These are phyloP conservation scores for Amesomyces nigricolor DNA, from an alignment of 2,329 filamentous ascomycete genomes.

Conservation along the genomic window DNA sequence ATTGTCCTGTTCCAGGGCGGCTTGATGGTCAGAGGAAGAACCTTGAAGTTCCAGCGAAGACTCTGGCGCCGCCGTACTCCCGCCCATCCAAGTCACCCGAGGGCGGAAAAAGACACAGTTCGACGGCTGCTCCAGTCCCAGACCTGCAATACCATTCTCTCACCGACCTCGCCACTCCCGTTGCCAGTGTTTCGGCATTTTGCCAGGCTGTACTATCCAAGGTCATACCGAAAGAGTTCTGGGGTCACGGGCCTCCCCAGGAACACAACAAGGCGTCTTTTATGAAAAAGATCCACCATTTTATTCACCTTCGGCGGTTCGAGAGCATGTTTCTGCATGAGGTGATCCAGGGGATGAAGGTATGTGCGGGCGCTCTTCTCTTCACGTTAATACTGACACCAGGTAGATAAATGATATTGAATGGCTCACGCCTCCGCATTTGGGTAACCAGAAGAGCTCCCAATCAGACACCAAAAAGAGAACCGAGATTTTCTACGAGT, in stretches of 20 bases:
- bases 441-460: slow-evolving; percentile 52
- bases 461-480: slow-evolving; percentile 70
- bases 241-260: slow-evolving; percentile 54
- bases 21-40: neutral
- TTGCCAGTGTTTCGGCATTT: slow-evolving; percentile 72
- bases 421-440: slow-evolving; percentile 63
- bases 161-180: slow-evolving; percentile 62
- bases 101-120: slow-evolving; percentile 21
- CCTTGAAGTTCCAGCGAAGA: neutral
- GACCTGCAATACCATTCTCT: slow-evolving; percentile 46
- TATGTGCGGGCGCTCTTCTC: slow-evolving; percentile 31
- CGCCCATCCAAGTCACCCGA: slow-evolving; percentile 1
- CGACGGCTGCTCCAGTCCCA: slow-evolving; percentile 16
- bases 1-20: slow-evolving; percentile 57
- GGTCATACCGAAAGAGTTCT: slow-evolving; percentile 70
- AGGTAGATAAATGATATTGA: slow-evolving; percentile 58
- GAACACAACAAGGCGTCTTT: slow-evolving; percentile 57
- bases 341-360: slow-evolving; percentile 69
- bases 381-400: slow-evolving; percentile 10
- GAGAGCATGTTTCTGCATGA: slow-evolving; percentile 78
- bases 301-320: slow-evolving; percentile 71
- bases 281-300: slow-evolving; percentile 66
- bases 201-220: slow-evolving; percentile 70
- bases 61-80: neutral
- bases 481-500: slow-evolving; percentile 71